These are phyloP conservation scores for Fusarium sp. DNA, from an alignment of 2,329 filamentous ascomycete genomes.

Conservation along the genomic window DNA sequence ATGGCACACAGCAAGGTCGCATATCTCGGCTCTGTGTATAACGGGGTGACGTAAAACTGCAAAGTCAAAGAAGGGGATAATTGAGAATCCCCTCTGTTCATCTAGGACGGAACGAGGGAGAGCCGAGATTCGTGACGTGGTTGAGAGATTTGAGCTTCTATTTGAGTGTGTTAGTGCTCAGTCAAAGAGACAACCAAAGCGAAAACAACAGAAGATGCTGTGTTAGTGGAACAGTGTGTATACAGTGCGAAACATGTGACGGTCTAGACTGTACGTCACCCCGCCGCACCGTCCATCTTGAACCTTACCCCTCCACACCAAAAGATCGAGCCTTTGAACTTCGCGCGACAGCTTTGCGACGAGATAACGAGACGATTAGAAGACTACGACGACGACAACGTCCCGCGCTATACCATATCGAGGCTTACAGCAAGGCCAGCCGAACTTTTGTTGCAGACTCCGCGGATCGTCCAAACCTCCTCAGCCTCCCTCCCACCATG, in stretches of 20 bases:
- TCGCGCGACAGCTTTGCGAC: conserved; percentile 9
- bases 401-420: conserved; percentile 14
- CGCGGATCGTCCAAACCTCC: not conserved
- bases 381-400: conserved; percentile 1
- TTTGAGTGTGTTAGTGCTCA: conserved; percentile 23
- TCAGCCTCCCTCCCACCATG: conserved; percentile 48
- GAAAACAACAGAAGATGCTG: not conserved
- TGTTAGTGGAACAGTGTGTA: conserved; percentile 18
- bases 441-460: conserved; percentile 14
- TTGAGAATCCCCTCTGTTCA: not conserved
- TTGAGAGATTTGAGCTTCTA: conserved; percentile 8
- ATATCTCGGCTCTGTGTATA: conserved; percentile 1
- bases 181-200: not conserved
- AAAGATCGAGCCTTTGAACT: conserved; percentile 21
- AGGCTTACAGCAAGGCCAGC: not conserved
- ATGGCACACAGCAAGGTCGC: not conserved
- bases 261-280: conserved; percentile 7
- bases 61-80: not conserved
- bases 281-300: conserved; percentile 22
- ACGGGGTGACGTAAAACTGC: conserved; percentile 1
- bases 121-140: conserved; percentile 22
- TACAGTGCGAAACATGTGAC: conserved; percentile 35
- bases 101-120: not conserved
- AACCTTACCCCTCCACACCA: conserved; percentile 42
- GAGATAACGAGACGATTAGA: not conserved